Evolutionary conservation across 768 basidiomycete genomes (phyloP), one percentile per base, ranked within the genome.

Genomic region (Tephrocybe sp.): DNA sequence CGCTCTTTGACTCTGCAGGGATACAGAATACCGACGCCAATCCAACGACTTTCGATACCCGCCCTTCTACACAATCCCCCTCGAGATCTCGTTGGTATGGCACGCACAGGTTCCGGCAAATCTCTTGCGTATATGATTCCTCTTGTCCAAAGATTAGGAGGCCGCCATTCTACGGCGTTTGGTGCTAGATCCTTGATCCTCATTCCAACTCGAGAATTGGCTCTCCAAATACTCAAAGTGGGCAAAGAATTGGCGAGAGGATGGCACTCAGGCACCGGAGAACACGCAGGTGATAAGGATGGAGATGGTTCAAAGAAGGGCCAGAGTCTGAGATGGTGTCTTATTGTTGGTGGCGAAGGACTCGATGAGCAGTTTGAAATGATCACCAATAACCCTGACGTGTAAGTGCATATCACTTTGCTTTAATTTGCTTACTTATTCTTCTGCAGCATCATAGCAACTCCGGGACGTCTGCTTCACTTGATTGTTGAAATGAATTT

Each of bases 401-500:
- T 98, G 95, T 97, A 69, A 66, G 92, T 82, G n/a, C n/a, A n/a
- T n/a, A n/a, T 18, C 16, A 2, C 38, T 47, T 54, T 49, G 39
- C 43, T 30, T 21, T 41, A 36, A 44, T 47, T 52, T 36, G 54
- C 45, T 52, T 38, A 30, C 47, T 36, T 9, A 38, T 56, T 34
- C 21, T 52, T 32, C 47, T 53, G 19, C 58, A 98, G 95, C 16
- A 89, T 99, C 55, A 96, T 99, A 57, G 96, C 97, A 19, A 99
- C 97, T 9, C 97, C 97, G 15, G 97, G 97, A 52, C 93, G 97
- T 55, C 76, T 99, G 27, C 82, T 99, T n/a, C 97, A 99, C 70
- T 78, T 99, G 19, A 79, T 90, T 44, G 90, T 98, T 42, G 97
- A 99, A 71, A 98, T 98, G 96, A 89, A 89, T 54, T 72, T 97